Evolutionary conservation across 1,284 basidiomycete genomes (phyloP).

Genomic region (Calocybe gambosa): DNA sequence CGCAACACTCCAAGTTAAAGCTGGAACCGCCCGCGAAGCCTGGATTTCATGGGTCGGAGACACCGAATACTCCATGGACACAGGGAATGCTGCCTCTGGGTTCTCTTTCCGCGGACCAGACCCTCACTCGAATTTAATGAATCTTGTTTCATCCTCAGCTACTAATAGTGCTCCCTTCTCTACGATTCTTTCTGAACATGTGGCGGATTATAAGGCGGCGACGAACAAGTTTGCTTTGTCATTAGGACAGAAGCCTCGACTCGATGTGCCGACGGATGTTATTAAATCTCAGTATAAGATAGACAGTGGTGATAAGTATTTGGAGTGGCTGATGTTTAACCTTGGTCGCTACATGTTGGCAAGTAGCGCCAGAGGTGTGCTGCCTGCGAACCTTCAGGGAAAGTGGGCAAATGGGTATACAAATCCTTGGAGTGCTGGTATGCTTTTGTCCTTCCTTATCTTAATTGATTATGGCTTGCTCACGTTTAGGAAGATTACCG

Average conservation of each 20-base stretch:
- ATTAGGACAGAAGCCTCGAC: slow-evolving; percentile 51
- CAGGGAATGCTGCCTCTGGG: slow-evolving; percentile 46
- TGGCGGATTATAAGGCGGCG: slow-evolving; percentile 41
- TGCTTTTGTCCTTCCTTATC: slow-evolving; percentile 18
- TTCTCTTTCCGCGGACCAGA: slow-evolving; percentile 62
- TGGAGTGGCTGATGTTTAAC: slow-evolving; percentile 72
- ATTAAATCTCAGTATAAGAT: slow-evolving; percentile 46
- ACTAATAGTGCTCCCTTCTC: slow-evolving; percentile 22
- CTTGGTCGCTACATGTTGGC: slow-evolving; percentile 64
- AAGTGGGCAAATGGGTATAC: slow-evolving; percentile 54
- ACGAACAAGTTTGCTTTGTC: slow-evolving; percentile 45
- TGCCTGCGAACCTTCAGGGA: slow-evolving; percentile 71
- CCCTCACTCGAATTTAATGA: slow-evolving; percentile 46
- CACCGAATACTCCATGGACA: slow-evolving; percentile 59
- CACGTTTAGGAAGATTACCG: slow-evolving; percentile 13
- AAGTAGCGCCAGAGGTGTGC: slow-evolving; percentile 51
- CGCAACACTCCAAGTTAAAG: slow-evolving; percentile 44
- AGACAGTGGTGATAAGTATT: slow-evolving; percentile 53
- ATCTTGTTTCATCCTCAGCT: slow-evolving; percentile 28
- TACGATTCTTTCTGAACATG: slow-evolving; percentile 38
- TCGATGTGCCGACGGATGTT: slow-evolving; percentile 51
- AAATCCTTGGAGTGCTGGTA: slow-evolving; percentile 61
- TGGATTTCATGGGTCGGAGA: slow-evolving; percentile 68
- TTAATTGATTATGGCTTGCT: neutral
- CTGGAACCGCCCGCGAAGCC: slow-evolving; percentile 39